Evolutionary conservation across 2,329 filamentous ascomycete species (phyloP), one percentile per base, ranked within the genome.

Genomic region (Colletotrichum abscissum): DNA sequence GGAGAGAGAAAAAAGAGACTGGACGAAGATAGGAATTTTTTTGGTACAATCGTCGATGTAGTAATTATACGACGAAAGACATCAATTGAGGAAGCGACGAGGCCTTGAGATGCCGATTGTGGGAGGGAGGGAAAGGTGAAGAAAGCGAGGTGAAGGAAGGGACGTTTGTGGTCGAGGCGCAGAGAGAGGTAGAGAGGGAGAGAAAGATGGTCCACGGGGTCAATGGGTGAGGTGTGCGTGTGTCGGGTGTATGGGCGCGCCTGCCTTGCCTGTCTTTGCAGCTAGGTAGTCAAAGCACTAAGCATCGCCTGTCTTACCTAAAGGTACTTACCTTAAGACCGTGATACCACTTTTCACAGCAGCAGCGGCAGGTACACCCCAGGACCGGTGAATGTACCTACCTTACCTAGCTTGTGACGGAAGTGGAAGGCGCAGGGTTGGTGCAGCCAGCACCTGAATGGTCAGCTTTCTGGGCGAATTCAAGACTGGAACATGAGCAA

Each of bases 11-110:
- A 52, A 42, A 62, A 38, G 60, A 42, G 76, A 76, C 76, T 75
- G 57, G 71, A 72, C 60, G 67, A 72, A 78, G 67, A 74, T 75
- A 77, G 75, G 76, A 76, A 77, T 76, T 24, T 22, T n/a, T 49
- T 24, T 62, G 66, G 66, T 66, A 71, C 60, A 70, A n/a, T 73
- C 60, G 67, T 56, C 71, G 56, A 46, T 26, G 55, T 35, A 66
- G 55, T 38, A 66, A 58, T 64, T 38, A 55, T 30, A 64, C 54
- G 62, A 55, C 62, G 62, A 64, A 38, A 30, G 46, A 14, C 49
- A 64, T 64, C 62, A 38, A 64, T 73, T 65, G 71, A 58, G 46
- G 60, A 56, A 66, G 46, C 8, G 70, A 62, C 35, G 46, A 56
- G 49, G 56, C 67, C 56, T 66, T 26, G 60, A 49, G 56, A 54